Conservation (phyloP, 192 early-diverging fungal species). For the Funneliformis geosporum region DNA sequence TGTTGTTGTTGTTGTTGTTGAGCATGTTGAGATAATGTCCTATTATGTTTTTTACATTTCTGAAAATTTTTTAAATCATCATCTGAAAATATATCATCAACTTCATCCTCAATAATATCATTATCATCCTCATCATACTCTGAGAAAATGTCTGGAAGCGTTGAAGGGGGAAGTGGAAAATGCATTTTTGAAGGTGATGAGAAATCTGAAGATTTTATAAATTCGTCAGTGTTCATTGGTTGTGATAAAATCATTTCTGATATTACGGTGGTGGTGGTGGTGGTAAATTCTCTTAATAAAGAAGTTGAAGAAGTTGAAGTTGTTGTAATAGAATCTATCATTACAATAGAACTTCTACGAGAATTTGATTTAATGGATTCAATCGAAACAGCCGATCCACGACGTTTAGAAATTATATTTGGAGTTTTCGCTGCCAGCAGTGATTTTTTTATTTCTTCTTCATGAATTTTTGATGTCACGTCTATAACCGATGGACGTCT, state of each 20-base stretch:
- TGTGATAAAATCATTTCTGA: background rate
- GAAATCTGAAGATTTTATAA: conserved; percentile 7
- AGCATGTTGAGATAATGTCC: conserved; percentile 22
- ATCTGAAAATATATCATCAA: background rate
- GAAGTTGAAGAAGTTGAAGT: background rate
- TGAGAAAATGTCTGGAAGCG: background rate
- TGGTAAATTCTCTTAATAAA: background rate
- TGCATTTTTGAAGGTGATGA: background rate
- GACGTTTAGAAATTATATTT: conserved; percentile 30
- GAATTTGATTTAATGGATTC: conserved; percentile 18
- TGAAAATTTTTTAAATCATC: background rate
- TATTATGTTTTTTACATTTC: background rate
- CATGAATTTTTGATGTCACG: background rate
- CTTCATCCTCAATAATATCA: background rate
- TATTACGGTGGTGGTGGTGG: background rate
- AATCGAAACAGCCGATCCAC: conserved; percentile 30
- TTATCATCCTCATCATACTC: background rate
- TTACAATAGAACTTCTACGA: conserved; percentile 11
- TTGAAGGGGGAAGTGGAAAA: background rate
- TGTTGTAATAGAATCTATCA: conserved; percentile 14
- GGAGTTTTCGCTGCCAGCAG: conserved; percentile 27
- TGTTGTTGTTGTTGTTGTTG: background rate
- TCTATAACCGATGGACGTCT: background rate
- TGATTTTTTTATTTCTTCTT: conserved; percentile 22
- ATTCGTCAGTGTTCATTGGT: conserved; percentile 20